Conservation (phyloP, 192 early-diverging fungal species). For the Umbelopsis isabellina region DNA sequence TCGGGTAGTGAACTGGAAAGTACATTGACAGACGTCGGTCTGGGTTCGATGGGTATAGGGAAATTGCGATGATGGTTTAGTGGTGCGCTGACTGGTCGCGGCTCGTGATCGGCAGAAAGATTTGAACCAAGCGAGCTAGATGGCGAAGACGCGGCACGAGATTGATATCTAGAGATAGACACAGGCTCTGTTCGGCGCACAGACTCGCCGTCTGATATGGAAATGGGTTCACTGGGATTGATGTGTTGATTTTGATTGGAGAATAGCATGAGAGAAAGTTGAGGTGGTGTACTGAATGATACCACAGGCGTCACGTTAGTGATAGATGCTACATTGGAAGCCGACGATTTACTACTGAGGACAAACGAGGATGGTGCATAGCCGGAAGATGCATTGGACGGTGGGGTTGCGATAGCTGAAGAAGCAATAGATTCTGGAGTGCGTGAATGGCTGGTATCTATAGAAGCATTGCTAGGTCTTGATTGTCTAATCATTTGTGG, state of each 20-base stretch:
- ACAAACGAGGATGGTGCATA: neutral
- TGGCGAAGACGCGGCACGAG: neutral
- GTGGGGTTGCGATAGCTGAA: conserved; percentile 7
- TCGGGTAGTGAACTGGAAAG: neutral
- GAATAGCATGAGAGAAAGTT: conserved; percentile 8
- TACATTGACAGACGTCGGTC: neutral
- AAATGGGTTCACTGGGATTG: neutral
- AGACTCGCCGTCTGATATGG: neutral
- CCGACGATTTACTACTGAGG: conserved; percentile 5
- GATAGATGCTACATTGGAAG: conserved; percentile 7
- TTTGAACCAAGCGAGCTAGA: neutral
- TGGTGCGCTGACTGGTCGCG: neutral
- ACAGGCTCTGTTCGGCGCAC: neutral
- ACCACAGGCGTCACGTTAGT: conserved; percentile 15
- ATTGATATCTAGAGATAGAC: neutral
- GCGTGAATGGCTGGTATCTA: conserved; percentile 14
- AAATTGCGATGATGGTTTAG: neutral
- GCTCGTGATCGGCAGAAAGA: neutral
- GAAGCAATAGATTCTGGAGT: conserved; percentile 1
- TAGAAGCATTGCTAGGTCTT: neutral
- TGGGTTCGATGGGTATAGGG: neutral
- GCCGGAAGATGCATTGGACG: neutral
- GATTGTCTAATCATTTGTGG: conserved; percentile 12
- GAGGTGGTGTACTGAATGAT: conserved; percentile 12
- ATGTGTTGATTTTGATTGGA: neutral